phyloP scores from a whole-genome alignment of 208 protist species.

The Plasmodiophora brassicae region DNA sequence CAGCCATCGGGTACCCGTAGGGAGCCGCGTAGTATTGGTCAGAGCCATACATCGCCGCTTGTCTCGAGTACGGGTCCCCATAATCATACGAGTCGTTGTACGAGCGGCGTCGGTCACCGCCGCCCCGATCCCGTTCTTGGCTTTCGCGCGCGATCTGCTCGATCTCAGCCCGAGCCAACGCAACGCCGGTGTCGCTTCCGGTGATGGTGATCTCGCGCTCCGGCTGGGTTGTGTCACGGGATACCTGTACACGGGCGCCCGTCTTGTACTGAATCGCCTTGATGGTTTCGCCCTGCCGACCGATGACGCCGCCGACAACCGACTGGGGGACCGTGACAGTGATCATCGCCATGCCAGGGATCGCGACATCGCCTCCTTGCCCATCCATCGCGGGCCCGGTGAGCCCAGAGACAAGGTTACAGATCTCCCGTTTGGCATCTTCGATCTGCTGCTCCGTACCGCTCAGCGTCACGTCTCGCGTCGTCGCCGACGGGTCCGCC shows the following conservation, averaged over 20 bases:
- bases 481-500: not conserved
- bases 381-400: not conserved
- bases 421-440: not conserved
- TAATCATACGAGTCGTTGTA: not conserved
- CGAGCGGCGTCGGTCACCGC: not conserved
- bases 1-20: not conserved
- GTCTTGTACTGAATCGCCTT: conserved; percentile 1
- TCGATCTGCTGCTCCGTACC: not conserved
- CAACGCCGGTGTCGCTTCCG: not conserved
- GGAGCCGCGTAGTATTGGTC: not conserved
- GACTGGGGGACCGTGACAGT: not conserved
- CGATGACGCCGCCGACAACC: conserved; percentile 1
- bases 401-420: not conserved
- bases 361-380: not conserved
- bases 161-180: not conserved
- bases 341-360: not conserved
- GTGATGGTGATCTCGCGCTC: conserved; percentile 7
- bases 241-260: not conserved
- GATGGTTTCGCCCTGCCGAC: conserved; percentile 16
- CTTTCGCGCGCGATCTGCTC: not conserved
- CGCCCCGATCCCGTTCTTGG: not conserved
- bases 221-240: not conserved
- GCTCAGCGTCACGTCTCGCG: not conserved
- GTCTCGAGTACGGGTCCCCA: not conserved
- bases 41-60: not conserved